A percentile compares a stretch with the other conserved stretches of the same genome.
Evolutionary conservation across 2,329 filamentous ascomycete species (phyloP).

Genomic region (Kalmusia sp.): DNA sequence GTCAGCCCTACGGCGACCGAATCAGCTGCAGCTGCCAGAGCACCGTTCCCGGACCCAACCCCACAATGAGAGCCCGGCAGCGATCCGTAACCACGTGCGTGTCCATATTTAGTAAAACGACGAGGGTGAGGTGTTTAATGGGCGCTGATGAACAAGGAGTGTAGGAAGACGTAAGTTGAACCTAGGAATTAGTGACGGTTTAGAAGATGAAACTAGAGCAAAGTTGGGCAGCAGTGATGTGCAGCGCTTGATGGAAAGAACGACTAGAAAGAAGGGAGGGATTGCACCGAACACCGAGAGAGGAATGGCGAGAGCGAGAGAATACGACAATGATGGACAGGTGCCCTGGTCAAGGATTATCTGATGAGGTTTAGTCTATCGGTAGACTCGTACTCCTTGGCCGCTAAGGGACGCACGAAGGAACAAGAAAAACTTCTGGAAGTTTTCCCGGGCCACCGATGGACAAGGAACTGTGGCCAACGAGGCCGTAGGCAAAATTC

Average conservation of each 20-base stretch:
- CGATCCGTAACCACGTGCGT: neutral
- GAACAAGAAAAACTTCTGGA: conserved; percentile 1
- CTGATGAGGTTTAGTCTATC: neutral
- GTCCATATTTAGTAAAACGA: neutral
- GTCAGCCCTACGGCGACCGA: conserved; percentile 9
- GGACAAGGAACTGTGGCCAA: neutral
- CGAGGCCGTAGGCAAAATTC: neutral
- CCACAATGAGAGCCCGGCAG: neutral
- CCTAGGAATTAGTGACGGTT: neutral
- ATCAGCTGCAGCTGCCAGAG: neutral
- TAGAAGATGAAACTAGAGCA: neutral
- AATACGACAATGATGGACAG: neutral
- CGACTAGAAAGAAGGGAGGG: too few relatives aligned
- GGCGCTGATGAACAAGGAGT: neutral
- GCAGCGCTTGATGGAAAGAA: too few relatives aligned
- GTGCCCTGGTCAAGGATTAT: neutral
- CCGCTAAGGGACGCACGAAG: neutral
- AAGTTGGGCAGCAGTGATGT: neutral
- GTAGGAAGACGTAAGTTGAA: neutral
- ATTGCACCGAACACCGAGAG: neutral
- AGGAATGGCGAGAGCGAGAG: neutral
- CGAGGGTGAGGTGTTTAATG: neutral
- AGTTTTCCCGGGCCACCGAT: conserved; percentile 2
- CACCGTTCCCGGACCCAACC: neutral
- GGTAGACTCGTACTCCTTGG: neutral